Base-by-base conservation (phyloP, 345 rosid species). In the Trapa incisa region DNA sequence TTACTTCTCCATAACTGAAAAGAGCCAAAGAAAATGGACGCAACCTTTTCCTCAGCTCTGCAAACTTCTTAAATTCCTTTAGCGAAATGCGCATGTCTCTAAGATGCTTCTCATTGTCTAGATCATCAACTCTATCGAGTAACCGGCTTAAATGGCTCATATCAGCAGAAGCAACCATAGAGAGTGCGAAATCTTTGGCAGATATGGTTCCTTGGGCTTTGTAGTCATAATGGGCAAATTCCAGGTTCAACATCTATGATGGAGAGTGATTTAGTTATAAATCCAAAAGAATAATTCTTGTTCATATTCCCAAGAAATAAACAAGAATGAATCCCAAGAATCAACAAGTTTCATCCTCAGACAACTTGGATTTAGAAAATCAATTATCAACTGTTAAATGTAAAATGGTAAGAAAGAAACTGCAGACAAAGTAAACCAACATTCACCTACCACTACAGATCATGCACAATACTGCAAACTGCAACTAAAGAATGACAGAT, bases 81-180 rank as follows among this genome's bases (percentile, higher is more conserved):
- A 83, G 76, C 16, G 88, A 78, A 61, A 94, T 81, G 65, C 82
- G 88, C 4, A 81, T 65, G 67, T 86, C 86, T 68, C 45, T 68
- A 58, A 94, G 87, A 66, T 71, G 81, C 2, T 76, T 72, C 45
- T 77, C 79, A 22, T 81, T 76, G 37, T 80, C 71, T 74, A 91
- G 66, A 70, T 75, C 71, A 17, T 91, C 90, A 67, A 83, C 99
- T 71, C 83, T 86, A 79, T 82, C 80, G 69, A 91, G 88, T 76
- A 94, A 81, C 75, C 63, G 73, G 71, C 80, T 63, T 72, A 91
- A 70, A 78, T 87, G 87, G 57, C 82, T 77, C 80, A 91, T 79
- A 76, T 91, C 93, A 68, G 99, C 99, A 53, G 99, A 83, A 77
- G 99, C 96, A 73, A 94, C 97, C 85, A 94, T 80, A 35, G 96